Base-by-base conservation (phyloP, 371 early-diverging fungal genomes). In the Dichotomocladium elegans region DNA sequence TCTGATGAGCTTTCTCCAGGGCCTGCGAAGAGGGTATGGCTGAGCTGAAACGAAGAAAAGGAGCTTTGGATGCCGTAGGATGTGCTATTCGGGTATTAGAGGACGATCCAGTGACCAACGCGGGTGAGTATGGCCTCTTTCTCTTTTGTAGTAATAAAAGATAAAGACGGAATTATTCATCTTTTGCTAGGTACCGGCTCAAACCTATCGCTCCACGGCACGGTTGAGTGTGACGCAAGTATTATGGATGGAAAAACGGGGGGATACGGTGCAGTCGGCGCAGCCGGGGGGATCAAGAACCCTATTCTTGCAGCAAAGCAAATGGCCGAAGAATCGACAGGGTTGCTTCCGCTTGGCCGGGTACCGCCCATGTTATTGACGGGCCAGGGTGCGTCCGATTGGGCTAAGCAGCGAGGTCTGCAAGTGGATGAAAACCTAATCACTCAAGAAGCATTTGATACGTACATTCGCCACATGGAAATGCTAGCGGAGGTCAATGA, bases 171-270 rank as follows among this genome's bases (percentile, higher is more conserved):
- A n/a, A n/a, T n/a, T n/a, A n/a, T n/a, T n/a, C n/a, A n/a, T n/a
- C n/a, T n/a, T n/a, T n/a, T n/a, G n/a, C 0, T 37, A 49, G 70
- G 82, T 7, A 68, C 53, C 22, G 95, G 94, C 1, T 89, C 93
- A 0, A 95, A 93, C 61, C 74, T 94, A 25, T 88, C 85, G n/a
- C 56, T 86, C 1, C 56, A 68, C 2, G 92, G 90, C 0, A 71
- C 68, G 1, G 91, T 93, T 4, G 92, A 93, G 64, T 92, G 93
- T 57, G 95, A 95, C 62, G 95, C 95, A 11, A 67, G 87, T 28
- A 61, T 92, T n/a, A 93, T 92, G 93, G 67, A 82, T 53, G 83
- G 82, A 1, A 55, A 63, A n/a, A 66, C 66, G 0, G 76, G 82
- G 2, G 67, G 71, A 4, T 92, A 89, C 77, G 93, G 90, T 1